phyloP scores from a whole-genome alignment of 192 early-diverging fungal species.

The Coemansia asiatica region DNA sequence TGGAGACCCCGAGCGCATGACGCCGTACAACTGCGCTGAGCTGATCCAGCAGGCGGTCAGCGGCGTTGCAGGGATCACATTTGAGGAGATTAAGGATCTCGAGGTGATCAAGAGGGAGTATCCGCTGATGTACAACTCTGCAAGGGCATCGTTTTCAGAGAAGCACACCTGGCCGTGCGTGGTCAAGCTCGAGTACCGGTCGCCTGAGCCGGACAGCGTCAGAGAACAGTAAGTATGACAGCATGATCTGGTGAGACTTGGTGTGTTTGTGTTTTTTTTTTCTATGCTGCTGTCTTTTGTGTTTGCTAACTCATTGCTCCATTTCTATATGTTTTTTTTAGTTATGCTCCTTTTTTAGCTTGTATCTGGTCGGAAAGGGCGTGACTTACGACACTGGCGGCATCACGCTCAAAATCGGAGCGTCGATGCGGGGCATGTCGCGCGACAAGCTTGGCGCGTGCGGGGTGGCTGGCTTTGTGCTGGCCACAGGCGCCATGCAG shows the following conservation, averaged over 20 bases:
- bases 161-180: slow-evolving; percentile 50
- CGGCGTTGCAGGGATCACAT: slow-evolving; percentile 55
- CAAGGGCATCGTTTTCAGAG: slow-evolving; percentile 64
- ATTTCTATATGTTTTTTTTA: no score
- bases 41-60: slow-evolving; percentile 69
- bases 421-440: slow-evolving; percentile 84
- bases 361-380: slow-evolving; percentile 88
- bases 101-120: slow-evolving; percentile 75
- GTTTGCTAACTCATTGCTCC: no score
- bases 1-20: slow-evolving; percentile 85
- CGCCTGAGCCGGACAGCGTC: slow-evolving; percentile 66
- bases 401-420: slow-evolving; percentile 80
- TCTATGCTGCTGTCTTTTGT: no score
- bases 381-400: slow-evolving; percentile 92
- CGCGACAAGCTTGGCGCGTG: slow-evolving; percentile 90
- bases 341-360: no score
- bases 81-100: slow-evolving; percentile 67
- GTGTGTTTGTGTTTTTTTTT: no score
- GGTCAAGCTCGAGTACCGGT: slow-evolving; percentile 61
- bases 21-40: slow-evolving; percentile 70
- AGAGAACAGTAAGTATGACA: slow-evolving; percentile 65
- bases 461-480: slow-evolving; percentile 77
- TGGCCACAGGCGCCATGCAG: slow-evolving; percentile 64
- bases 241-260: no score
- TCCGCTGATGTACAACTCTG: slow-evolving; percentile 78